Evolutionary conservation across 129 eudicot genomes (phyloP).

Genomic region (sunflower (Helianthus annuus)): DNA sequence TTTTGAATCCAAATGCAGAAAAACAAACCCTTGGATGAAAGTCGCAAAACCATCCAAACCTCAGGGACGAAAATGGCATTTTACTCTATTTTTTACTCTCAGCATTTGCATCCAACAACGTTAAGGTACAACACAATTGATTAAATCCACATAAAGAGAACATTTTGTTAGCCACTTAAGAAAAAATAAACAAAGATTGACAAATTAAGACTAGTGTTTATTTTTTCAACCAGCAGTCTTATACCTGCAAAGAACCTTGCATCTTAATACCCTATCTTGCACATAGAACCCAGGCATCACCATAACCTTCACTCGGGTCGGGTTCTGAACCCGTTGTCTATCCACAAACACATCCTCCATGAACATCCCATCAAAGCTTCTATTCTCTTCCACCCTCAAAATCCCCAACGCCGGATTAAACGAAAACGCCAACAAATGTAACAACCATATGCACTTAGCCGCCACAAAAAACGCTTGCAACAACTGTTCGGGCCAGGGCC

Average conservation of each 20-base stretch:
- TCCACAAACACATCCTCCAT: constrained; percentile 77
- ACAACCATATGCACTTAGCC: constrained; percentile 91
- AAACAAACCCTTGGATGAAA: too few relatives aligned
- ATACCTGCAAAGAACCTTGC: constrained; percentile 87
- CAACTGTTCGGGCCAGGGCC: constrained; percentile 91
- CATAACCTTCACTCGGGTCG: constrained; percentile 69
- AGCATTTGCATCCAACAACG: constrained; percentile 29
- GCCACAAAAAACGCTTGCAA: constrained; percentile 91
- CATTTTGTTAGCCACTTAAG: constrained; percentile 24
- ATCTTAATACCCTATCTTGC: constrained; percentile 66
- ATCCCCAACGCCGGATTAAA: constrained; percentile 67
- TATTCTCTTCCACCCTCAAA: constrained; percentile 67
- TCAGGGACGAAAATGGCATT: too few relatives aligned
- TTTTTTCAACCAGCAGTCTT: constrained; percentile 45
- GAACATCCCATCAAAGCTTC: constrained; percentile 52
- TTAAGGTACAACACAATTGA: constrained; percentile 7
- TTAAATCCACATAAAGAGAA: constrained; percentile 8
- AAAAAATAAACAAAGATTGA: constrained; percentile 9
- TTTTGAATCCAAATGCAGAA: too few relatives aligned
- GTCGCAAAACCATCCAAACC: too few relatives aligned
- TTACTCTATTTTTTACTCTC: not conserved
- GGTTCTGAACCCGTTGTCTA: constrained; percentile 47
- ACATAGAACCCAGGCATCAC: constrained; percentile 93
- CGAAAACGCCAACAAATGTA: constrained; percentile 90
- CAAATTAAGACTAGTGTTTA: constrained; percentile 10